A percentile compares a stretch with the other conserved stretches of the same genome.
Evolutionary conservation across 495 filamentous ascomycete species (phyloP).

Genomic region (Penicillium salamii): DNA sequence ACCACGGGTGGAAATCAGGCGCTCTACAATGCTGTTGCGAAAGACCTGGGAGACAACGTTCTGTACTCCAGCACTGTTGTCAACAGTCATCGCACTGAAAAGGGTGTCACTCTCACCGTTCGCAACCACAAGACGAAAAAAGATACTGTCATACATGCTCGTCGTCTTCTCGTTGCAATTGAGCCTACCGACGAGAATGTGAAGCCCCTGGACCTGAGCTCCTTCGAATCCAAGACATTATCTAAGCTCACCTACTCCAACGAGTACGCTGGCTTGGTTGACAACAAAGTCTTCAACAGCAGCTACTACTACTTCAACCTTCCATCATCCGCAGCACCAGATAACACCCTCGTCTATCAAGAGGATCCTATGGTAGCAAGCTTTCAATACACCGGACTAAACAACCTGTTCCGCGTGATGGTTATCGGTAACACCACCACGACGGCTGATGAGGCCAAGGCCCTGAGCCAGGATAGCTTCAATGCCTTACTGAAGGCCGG

Average conservation of each 20-base stretch:
- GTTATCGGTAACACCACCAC: constrained; percentile 35
- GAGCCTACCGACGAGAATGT: constrained; percentile 31
- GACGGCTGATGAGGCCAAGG: constrained; percentile 25
- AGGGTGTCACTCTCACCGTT: constrained; percentile 29
- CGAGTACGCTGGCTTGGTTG: constrained; percentile 36
- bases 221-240: constrained; percentile 26
- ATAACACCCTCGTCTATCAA: constrained; percentile 28
- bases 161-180: constrained; percentile 36
- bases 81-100: constrained; percentile 19
- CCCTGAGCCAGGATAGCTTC: constrained; percentile 23
- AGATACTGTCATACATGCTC: constrained; percentile 30
- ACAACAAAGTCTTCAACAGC: constrained; percentile 21
- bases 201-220: constrained; percentile 29
- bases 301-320: constrained; percentile 26
- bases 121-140: constrained; percentile 25
- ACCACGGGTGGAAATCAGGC: constrained; percentile 36
- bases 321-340: constrained; percentile 26
- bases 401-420: constrained; percentile 36
- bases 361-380: constrained; percentile 33
- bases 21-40: constrained; percentile 36
- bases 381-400: constrained; percentile 27
- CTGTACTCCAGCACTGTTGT: constrained; percentile 33
- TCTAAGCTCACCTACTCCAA: constrained; percentile 28
- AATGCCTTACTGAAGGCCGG: constrained; percentile 28
- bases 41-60: constrained; percentile 32